These are phyloP conservation scores for Calocybe indica DNA, from an alignment of 768 basidiomycete species.

Conservation along the genomic window DNA sequence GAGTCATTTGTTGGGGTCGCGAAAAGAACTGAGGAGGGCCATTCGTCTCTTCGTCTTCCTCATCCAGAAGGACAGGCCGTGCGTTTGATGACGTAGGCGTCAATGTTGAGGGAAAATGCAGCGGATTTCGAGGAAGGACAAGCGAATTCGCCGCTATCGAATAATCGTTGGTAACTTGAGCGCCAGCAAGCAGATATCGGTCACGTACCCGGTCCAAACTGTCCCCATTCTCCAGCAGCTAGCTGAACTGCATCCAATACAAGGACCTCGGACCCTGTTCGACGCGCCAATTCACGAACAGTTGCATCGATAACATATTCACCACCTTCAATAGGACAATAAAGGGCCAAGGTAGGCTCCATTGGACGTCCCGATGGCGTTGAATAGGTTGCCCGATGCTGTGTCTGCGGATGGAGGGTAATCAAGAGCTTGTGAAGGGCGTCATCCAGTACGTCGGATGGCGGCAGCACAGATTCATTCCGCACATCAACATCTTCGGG, in stretches of 20 bases:
- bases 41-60: constrained; percentile 35
- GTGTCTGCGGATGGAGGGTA: constrained; percentile 75
- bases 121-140: constrained; percentile 66
- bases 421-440: constrained; percentile 71
- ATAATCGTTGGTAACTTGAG: constrained; percentile 1
- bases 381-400: constrained; percentile 63
- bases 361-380: constrained; percentile 45
- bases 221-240: constrained; percentile 84
- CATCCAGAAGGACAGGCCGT: constrained; percentile 33
- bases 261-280: constrained; percentile 74
- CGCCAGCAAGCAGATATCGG: neutral
- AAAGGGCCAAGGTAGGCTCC: constrained; percentile 82
- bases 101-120: constrained; percentile 51
- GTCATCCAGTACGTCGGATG: constrained; percentile 71
- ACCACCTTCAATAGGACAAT: constrained; percentile 83
- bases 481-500: constrained; percentile 26
- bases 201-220: constrained; percentile 68
- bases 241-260: constrained; percentile 81
- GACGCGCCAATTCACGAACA: constrained; percentile 69
- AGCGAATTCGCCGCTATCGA: constrained; percentile 60
- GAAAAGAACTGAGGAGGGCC: constrained; percentile 21
- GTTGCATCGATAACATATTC: constrained; percentile 78
- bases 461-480: constrained; percentile 44
- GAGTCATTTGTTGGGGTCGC: constrained; percentile 32
- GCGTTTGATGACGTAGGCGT: constrained; percentile 15